Percentiles rank a stretch among this genome's conserved stretches.
Evolutionary conservation across 306 rosid species (phyloP).

Genomic region (Pterocarpus macrocarpus): DNA sequence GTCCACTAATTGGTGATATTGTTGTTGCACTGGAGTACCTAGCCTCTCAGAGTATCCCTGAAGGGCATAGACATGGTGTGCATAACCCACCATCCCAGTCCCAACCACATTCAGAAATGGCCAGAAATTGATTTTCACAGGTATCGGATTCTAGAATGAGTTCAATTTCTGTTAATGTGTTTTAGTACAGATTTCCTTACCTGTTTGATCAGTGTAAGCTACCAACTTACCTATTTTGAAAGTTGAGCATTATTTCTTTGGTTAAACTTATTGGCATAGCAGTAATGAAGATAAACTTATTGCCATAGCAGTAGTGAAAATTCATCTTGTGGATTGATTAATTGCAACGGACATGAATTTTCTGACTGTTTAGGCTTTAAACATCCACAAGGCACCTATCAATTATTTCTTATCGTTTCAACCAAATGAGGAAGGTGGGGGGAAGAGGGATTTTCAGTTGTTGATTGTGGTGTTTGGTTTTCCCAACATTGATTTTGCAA

Average conservation of each 20-base stretch:
- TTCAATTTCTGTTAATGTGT: slow-evolving; percentile 49
- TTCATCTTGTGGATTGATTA: slow-evolving; percentile 27
- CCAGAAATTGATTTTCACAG: slow-evolving; percentile 35
- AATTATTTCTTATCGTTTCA: slow-evolving; percentile 38
- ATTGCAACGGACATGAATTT: slow-evolving; percentile 23
- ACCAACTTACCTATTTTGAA: slow-evolving; percentile 34
- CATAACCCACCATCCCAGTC: slow-evolving; percentile 36
- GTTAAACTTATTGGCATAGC: slow-evolving; percentile 38
- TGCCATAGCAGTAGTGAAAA: slow-evolving; percentile 35
- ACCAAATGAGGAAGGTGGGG: slow-evolving; percentile 19
- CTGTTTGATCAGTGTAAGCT: slow-evolving; percentile 55
- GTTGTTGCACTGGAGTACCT: slow-evolving; percentile 94
- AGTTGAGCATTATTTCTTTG: slow-evolving; percentile 24
- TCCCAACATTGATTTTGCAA: slow-evolving; percentile 18
- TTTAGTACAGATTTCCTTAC: slow-evolving; percentile 43
- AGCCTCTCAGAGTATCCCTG: slow-evolving; percentile 66
- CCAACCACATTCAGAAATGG: slow-evolving; percentile 49
- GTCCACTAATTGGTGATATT: slow-evolving; percentile 87
- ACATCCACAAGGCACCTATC: slow-evolving; percentile 34
- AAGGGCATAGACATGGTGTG: slow-evolving; percentile 34
- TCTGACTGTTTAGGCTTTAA: slow-evolving; percentile 35
- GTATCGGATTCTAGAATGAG: slow-evolving; percentile 53
- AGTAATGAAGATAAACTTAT: slow-evolving; percentile 28
- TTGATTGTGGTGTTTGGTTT: slow-evolving; percentile 35
- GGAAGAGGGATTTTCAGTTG: slow-evolving; percentile 30